These are phyloP conservation scores for Aspergillus pseudonomiae DNA, from an alignment of 2,329 filamentous ascomycete species.

Conservation along the genomic window DNA sequence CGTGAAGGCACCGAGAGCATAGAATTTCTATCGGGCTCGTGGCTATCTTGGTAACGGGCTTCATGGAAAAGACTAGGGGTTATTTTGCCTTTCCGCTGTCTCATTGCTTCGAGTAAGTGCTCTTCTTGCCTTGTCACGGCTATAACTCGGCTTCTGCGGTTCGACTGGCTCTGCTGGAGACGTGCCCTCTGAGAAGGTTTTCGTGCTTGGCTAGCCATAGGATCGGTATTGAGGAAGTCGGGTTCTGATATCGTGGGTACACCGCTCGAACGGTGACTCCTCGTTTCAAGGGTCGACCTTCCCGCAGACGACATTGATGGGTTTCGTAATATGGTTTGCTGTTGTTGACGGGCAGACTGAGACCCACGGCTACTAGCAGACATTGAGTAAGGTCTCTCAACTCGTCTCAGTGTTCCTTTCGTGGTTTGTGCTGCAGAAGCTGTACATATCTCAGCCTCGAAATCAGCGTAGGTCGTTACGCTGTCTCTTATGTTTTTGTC, in stretches of 20 bases:
- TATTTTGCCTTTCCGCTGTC: constrained; percentile 52
- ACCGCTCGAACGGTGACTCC: constrained; percentile 31
- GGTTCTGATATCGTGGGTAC: constrained; percentile 41
- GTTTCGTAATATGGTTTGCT: constrained; percentile 22
- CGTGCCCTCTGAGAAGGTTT: constrained; percentile 25
- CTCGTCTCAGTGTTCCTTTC: constrained; percentile 30
- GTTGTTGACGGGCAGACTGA: constrained; percentile 21
- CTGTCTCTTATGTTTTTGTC: constrained; percentile 38
- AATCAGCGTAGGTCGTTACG: constrained; percentile 43
- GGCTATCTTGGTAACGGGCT: constrained; percentile 16
- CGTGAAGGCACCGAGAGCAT: constrained; percentile 34
- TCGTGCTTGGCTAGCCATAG: constrained; percentile 27
- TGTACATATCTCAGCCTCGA: constrained; percentile 47
- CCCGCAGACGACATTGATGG: constrained; percentile 32
- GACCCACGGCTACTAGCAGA: constrained; percentile 32
- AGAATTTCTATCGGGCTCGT: constrained; percentile 31
- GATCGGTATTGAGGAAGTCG: constrained; percentile 28
- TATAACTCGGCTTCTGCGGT: constrained; percentile 52
- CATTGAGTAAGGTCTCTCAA: constrained; percentile 31
- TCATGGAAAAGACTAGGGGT: constrained; percentile 45
- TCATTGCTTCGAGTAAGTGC: constrained; percentile 54
- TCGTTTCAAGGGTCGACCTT: constrained; percentile 29
- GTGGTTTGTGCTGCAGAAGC: constrained; percentile 43
- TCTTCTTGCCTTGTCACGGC: constrained; percentile 59
- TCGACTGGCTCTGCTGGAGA: constrained; percentile 21